Evolutionary conservation across 495 filamentous ascomycete genomes (phyloP).

Genomic region (Hypoxylon fuscum): DNA sequence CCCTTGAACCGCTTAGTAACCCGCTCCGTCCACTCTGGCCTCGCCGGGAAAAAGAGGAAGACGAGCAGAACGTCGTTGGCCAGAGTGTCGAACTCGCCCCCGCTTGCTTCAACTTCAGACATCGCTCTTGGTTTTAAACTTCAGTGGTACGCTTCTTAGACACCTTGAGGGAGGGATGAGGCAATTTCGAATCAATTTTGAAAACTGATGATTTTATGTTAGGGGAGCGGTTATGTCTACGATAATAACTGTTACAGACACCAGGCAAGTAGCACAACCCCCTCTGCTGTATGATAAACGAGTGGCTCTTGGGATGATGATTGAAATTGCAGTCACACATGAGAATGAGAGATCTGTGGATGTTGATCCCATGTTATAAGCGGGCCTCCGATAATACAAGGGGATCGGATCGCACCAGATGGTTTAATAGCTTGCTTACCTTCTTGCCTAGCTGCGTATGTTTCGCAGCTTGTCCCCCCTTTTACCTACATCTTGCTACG

Average conservation of each 20-base stretch:
- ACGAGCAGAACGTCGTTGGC: constrained; percentile 36
- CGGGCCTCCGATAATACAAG: background rate
- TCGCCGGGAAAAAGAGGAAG: constrained; percentile 14
- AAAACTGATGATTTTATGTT: too few species aligned
- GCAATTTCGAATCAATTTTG: too few species aligned
- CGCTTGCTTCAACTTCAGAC: too few species aligned
- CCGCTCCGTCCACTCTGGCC: constrained; percentile 38
- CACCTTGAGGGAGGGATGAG: too few species aligned
- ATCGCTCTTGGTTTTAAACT: too few species aligned
- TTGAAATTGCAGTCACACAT: background rate
- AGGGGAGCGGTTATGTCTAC: too few species aligned
- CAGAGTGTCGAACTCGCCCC: constrained; percentile 4
- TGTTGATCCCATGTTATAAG: background rate
- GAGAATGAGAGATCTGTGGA: background rate
- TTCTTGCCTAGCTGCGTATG: too few species aligned
- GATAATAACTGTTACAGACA: too few species aligned
- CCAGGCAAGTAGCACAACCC: too few species aligned
- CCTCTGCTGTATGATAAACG: too few species aligned
- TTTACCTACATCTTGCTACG: background rate
- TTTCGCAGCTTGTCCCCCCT: background rate
- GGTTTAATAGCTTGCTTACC: background rate
- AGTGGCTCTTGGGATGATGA: background rate
- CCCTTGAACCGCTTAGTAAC: constrained; percentile 40
- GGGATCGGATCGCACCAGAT: too few species aligned
- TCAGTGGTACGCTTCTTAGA: too few species aligned